These are phyloP conservation scores for Ustilaginoidea virens DNA, from an alignment of 2,329 filamentous ascomycete genomes.

Conservation along the genomic window DNA sequence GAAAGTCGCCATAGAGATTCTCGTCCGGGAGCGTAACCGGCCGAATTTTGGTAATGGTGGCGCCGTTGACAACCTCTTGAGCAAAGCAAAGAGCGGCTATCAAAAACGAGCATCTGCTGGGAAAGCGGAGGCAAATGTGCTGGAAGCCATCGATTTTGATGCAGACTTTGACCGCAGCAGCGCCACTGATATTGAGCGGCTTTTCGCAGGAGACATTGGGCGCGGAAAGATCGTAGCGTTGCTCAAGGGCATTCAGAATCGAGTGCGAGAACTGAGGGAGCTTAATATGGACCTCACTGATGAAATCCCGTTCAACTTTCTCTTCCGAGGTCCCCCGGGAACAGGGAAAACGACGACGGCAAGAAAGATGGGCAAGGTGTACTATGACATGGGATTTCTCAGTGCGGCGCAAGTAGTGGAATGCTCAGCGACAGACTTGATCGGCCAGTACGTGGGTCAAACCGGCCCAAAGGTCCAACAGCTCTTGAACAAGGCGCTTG, in stretches of 20 bases:
- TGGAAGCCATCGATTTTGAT: constrained; percentile 63
- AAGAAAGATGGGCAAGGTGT: constrained; percentile 59
- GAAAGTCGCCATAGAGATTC: constrained; percentile 39
- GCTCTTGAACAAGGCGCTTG: constrained; percentile 44
- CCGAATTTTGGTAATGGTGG: constrained; percentile 64
- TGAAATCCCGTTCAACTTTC: constrained; percentile 48
- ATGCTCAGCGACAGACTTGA: constrained; percentile 50
- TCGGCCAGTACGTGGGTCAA: constrained; percentile 54
- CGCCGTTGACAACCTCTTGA: constrained; percentile 52
- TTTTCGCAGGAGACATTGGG: constrained; percentile 46
- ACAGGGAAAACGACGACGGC: constrained; percentile 64
- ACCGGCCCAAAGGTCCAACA: constrained; percentile 49
- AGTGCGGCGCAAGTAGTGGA: constrained; percentile 44
- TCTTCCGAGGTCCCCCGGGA: constrained; percentile 50
- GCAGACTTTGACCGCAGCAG: constrained; percentile 38
- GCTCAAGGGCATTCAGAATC: constrained; percentile 38
- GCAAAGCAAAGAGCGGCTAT: constrained; percentile 32
- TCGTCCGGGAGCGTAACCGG: constrained; percentile 44
- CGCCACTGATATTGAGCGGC: constrained; percentile 26
- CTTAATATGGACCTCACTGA: constrained; percentile 14
- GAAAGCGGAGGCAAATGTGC: constrained; percentile 36
- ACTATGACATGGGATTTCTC: constrained; percentile 59
- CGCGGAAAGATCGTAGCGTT: constrained; percentile 36
- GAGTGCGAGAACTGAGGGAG: constrained; percentile 14
- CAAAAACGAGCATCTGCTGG: constrained; percentile 13